phyloP scores from a whole-genome alignment of 2,329 filamentous ascomycete genomes.

The Leptographium galeiforme region DNA sequence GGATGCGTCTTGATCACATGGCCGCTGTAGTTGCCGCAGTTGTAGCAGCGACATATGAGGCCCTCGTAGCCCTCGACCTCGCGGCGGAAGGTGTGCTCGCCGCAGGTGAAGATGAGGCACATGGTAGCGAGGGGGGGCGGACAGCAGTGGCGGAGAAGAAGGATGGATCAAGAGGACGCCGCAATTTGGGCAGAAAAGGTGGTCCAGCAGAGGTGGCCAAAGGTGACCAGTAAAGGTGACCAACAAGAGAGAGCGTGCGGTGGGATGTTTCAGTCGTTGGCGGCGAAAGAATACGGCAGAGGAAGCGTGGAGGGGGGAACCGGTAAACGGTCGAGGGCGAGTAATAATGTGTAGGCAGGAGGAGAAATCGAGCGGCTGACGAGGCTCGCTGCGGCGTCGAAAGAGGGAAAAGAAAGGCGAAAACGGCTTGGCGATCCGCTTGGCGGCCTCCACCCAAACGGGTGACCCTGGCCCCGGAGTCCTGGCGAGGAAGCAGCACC shows the following conservation, averaged over 20 bases:
- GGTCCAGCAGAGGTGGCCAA: too few relatives aligned
- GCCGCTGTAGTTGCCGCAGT: slow-evolving; percentile 52
- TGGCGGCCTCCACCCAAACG: too few relatives aligned
- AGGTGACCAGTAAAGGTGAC: too few relatives aligned
- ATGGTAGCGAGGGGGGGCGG: slow-evolving; percentile 19
- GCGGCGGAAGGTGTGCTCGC: slow-evolving; percentile 47
- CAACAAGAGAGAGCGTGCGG: too few relatives aligned
- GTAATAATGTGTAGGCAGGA: background rate
- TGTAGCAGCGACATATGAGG: slow-evolving; percentile 48
- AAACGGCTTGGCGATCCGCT: background rate
- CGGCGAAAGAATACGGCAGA: too few relatives aligned
- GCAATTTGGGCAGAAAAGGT: too few relatives aligned
- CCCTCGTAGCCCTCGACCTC: slow-evolving; percentile 48
- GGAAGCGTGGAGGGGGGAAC: too few relatives aligned
- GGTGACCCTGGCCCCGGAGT: too few relatives aligned
- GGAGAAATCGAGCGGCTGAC: background rate
- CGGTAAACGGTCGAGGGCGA: too few relatives aligned
- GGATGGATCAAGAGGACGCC: too few relatives aligned
- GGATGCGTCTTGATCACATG: slow-evolving; percentile 49
- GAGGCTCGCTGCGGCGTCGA: background rate
- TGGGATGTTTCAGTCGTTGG: too few relatives aligned
- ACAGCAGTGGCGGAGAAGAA: background rate
- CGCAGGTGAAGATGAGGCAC: slow-evolving; percentile 51
- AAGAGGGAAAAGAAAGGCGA: background rate
- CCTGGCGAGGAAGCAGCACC: background rate